Evolutionary conservation across 768 basidiomycete genomes (phyloP).

Genomic region (Pulveroboletus ravenelii): DNA sequence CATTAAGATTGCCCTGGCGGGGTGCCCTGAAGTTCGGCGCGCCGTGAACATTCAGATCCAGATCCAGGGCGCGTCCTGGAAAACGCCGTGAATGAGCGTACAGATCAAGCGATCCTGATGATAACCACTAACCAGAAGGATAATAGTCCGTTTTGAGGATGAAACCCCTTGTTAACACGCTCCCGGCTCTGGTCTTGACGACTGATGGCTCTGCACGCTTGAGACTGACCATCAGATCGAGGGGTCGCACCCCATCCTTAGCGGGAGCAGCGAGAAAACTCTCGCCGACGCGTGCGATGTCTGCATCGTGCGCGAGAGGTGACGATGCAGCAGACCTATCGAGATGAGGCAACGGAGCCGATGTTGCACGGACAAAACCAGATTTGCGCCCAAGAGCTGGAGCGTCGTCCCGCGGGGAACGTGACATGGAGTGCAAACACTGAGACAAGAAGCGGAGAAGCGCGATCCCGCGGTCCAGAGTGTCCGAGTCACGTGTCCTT

Average conservation of each 20-base stretch:
- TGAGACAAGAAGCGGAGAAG: background rate
- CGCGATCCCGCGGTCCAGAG: background rate
- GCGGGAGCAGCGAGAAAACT: background rate
- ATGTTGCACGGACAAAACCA: constrained; percentile 5
- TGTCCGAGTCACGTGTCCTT: too few relatives aligned
- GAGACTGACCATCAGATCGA: constrained; percentile 61
- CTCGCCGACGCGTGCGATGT: constrained; percentile 6
- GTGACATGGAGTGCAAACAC: background rate
- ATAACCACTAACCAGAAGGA: constrained; percentile 54
- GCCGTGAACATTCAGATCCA: constrained; percentile 88
- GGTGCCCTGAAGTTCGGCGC: constrained; percentile 94
- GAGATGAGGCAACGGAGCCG: constrained; percentile 5
- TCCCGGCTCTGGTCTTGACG: constrained; percentile 79
- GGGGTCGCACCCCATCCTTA: constrained; percentile 25
- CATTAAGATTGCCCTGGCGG: constrained; percentile 72
- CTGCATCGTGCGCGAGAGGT: background rate
- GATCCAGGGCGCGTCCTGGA: constrained; percentile 79
- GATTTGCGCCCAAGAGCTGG: background rate
- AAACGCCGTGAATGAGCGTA: constrained; percentile 1
- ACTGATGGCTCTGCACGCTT: constrained; percentile 66
- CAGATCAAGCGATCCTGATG: background rate
- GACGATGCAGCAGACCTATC: constrained; percentile 1
- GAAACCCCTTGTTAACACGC: constrained; percentile 81
- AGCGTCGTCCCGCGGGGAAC: background rate
- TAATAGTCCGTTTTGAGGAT: constrained; percentile 94